Base-by-base conservation (phyloP, 768 basidiomycete genomes). In the Mrakia gelida region DNA sequence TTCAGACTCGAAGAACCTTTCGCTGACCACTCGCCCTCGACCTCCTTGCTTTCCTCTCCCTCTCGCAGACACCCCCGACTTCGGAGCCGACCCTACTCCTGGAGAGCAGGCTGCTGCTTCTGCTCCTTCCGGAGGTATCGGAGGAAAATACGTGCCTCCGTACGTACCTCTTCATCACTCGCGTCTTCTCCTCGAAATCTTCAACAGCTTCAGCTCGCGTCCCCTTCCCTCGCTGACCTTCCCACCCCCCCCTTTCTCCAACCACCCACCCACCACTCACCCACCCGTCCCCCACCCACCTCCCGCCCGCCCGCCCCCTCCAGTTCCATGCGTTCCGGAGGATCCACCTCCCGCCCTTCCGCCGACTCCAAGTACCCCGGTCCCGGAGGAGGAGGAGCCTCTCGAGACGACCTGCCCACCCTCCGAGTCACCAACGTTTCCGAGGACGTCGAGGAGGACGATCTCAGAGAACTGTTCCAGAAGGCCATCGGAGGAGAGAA, bases 401-500 rank as follows among this genome's bases (percentile, higher is more conserved):
- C 49, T 26, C 89, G 96, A 59, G 95, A 98, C 84, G 97, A 98
- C 82, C 88, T 95, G 30, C 97, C 97, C 3, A 99, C 97, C 0
- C 88, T 99, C 26, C 93, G 97, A 43, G 94, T 99, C 80, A 98
- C 97, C 49, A 98, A 98, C 82, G 91, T 99, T 79, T 93, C 93
- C 7, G 92, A 94, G 84, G 97, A 99, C 81, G 95, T 95, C 3
- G 91, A 92, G 81, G 97, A 99, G 83, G 91, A 90, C 82, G 97
- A 99, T 85, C 86, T 99, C 34, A 91, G 95, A 75, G 95, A 94
- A 30, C 87, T 99, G 54, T 98, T 99, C 84, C 77, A 76, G 56
- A 89, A 59, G 90, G 72, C 84, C 86, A 28, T 98, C 84, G 94
- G 94, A 45, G 67, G 71, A 63, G 80, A 80, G 79, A 79, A 80